Percentiles rank a stretch among this genome's conserved stretches.
Conservation (phyloP, 352 stramenopile species). For the Phytophthora syringae region DNA sequence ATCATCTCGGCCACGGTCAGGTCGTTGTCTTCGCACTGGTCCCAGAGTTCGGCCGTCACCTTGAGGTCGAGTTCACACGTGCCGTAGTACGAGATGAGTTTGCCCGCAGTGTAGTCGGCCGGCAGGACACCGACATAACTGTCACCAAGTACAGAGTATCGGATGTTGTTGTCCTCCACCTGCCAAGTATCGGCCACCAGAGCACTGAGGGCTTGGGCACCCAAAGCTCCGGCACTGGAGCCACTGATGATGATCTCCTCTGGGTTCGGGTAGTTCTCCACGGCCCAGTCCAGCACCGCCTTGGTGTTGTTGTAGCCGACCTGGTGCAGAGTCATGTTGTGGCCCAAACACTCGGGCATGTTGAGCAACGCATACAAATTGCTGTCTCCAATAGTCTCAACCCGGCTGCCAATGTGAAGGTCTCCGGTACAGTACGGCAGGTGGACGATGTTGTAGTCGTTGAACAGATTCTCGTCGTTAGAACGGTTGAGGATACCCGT, state of each 20-base stretch:
- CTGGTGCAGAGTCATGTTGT: conserved; percentile 63
- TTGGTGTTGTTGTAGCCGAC: conserved; percentile 72
- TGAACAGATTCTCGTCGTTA: conserved; percentile 71
- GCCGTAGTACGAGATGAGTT: conserved; percentile 68
- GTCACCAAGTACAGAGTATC: conserved; percentile 65
- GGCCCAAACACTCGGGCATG: conserved; percentile 44
- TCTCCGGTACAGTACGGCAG: conserved; percentile 80
- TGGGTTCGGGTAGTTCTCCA: conserved; percentile 65
- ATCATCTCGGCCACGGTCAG: conserved; percentile 59
- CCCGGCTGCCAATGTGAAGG: conserved; percentile 60
- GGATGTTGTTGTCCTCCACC: conserved; percentile 57
- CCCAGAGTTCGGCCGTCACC: conserved; percentile 41
- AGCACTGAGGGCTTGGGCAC: conserved; percentile 51
- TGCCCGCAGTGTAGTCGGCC: conserved; percentile 46
- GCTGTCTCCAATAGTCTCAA: conserved; percentile 36
- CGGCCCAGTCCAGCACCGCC: conserved; percentile 65
- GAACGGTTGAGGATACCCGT: conserved; percentile 67
- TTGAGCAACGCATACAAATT: conserved; percentile 47
- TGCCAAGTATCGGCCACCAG: conserved; percentile 65
- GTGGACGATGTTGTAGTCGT: conserved; percentile 81
- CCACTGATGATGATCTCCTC: conserved; percentile 64
- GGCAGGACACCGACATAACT: conserved; percentile 73
- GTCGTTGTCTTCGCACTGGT: conserved; percentile 52
- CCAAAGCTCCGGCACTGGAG: conserved; percentile 63
- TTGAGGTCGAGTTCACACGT: conserved; percentile 60